Conservation (phyloP, 2,329 filamentous ascomycete genomes). For the Huntiella abstrusa region DNA sequence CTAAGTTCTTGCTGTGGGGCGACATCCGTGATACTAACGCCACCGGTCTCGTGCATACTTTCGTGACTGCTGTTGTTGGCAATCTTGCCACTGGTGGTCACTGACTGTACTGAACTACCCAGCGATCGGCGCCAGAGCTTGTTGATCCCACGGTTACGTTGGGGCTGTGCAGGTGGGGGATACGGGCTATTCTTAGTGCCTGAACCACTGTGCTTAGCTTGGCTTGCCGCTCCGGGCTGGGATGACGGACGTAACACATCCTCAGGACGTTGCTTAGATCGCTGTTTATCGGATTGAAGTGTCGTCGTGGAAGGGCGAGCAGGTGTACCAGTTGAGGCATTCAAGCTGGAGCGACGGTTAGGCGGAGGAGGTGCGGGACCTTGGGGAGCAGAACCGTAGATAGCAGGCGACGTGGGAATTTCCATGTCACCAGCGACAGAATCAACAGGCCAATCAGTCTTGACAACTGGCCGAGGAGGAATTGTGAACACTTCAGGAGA, state of each 20-base stretch:
- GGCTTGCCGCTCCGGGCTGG: constrained; percentile 4
- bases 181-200: constrained; percentile 9
- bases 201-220: neutral
- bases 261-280: constrained; percentile 2
- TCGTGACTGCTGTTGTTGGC: constrained; percentile 12
- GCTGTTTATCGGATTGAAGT: constrained; percentile 7
- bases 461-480: constrained; percentile 20
- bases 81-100: neutral
- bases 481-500: constrained; percentile 39
- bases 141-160: constrained; percentile 24
- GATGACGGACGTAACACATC: constrained; percentile 8
- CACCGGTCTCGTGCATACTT: constrained; percentile 8
- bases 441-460: constrained; percentile 27
- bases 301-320: constrained; percentile 3
- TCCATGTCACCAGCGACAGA: constrained; percentile 22
- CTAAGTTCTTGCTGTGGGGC: constrained; percentile 3
- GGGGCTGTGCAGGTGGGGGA: constrained; percentile 8
- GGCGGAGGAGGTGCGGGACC: constrained; percentile 28
- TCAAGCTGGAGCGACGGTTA: constrained; percentile 33
- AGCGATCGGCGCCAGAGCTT: constrained; percentile 32
- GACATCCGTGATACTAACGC: constrained; percentile 7
- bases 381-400: constrained; percentile 15
- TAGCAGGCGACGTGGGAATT: constrained; percentile 16
- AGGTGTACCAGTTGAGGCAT: constrained; percentile 24
- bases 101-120: constrained; percentile 16